A percentile compares a stretch with the other conserved stretches of the same genome.
phyloP scores from a whole-genome alignment of 352 stramenopile species.

The Plasmopara halstedii region DNA sequence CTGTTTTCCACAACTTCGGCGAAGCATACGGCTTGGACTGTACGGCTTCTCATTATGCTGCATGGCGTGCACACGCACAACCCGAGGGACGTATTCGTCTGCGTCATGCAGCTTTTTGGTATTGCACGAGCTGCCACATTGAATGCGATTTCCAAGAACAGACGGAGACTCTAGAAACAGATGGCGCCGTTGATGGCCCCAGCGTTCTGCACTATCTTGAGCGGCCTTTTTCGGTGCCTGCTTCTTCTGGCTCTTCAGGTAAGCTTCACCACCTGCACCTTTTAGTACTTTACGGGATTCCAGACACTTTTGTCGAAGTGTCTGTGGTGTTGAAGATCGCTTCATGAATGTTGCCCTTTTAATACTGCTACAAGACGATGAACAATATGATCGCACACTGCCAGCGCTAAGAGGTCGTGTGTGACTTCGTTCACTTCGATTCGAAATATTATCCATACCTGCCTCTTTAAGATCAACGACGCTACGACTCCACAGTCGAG shows the following conservation, averaged over 20 bases:
- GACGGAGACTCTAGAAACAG: conserved; percentile 29
- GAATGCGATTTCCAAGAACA: conserved; percentile 3
- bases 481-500: conserved; percentile 2
- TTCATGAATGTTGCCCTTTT: conserved; percentile 52
- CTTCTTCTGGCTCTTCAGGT: conserved; percentile 29
- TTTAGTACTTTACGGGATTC: conserved; percentile 33
- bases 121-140: conserved; percentile 8
- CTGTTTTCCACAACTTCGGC: no score
- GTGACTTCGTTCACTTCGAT: conserved; percentile 5
- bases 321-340: conserved; percentile 45
- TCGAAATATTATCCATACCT: conserved; percentile 8
- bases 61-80: conserved; percentile 53
- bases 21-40: conserved; percentile 32
- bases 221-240: conserved; percentile 10
- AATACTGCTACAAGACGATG: conserved; percentile 27
- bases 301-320: conserved; percentile 61
- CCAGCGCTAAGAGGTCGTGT: conserved; percentile 47
- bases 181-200: conserved; percentile 20
- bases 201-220: conserved; percentile 1
- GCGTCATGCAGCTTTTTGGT: conserved; percentile 10
- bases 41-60: conserved; percentile 49
- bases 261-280: conserved; percentile 8
- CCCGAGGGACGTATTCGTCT: conserved; percentile 24
- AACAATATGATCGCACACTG: conserved; percentile 30
- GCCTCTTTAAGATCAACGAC: conserved; percentile 2